Base-by-base conservation (phyloP, 257 asterid species). In the Fraxinus pennsylvanica region DNA sequence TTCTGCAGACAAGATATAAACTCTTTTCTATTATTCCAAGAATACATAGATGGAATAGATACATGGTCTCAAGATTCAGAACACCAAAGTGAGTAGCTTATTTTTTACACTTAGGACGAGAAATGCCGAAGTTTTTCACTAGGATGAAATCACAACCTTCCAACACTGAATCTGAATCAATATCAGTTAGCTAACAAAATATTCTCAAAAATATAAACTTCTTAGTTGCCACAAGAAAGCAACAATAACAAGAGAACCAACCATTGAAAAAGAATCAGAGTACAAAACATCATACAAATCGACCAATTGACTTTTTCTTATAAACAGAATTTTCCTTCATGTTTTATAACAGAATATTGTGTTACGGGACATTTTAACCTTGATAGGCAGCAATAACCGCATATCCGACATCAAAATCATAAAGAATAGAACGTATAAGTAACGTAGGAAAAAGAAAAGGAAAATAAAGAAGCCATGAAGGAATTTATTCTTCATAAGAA, bases 41-140 rank as follows among this genome's bases (percentile, higher is more conserved):
- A 65, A 17, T 13, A 45, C 10, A 45, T 45, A 5, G 52, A 4
- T 14, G 2, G 19, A 47, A 52, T 15, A 52, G 6, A 52, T 72
- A 10, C 39, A 27, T 68, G 25, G 65, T 68, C 41, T 73, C 71
- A 72, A 81, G 68, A 81, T 77, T 72, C 81, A 33, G 57, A 38
- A 29, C 67, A 68, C 68, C 57, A 36, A 1, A 41, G 19, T 38
- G 9, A 10, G 32, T 10, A 3, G 7, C 5, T 52, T 52, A 25
- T 52, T 8, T 41, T 47, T 52, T 52, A 73, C 45, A 29, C 74
- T 25, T 52, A 4, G 0, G 75, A 66, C 65, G 14, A n/a, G 36
- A 5, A 74, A 38, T 1, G 12, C 9, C 72, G 38, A 36, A 15
- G 22, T 33, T 15, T 19, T 32, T 19, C 7, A 50, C 41, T 45